Percentiles rank a stretch among this genome's conserved stretches.
Conservation (phyloP, 176 grass and related monocot species). For the Luzula sylvatica region DNA sequence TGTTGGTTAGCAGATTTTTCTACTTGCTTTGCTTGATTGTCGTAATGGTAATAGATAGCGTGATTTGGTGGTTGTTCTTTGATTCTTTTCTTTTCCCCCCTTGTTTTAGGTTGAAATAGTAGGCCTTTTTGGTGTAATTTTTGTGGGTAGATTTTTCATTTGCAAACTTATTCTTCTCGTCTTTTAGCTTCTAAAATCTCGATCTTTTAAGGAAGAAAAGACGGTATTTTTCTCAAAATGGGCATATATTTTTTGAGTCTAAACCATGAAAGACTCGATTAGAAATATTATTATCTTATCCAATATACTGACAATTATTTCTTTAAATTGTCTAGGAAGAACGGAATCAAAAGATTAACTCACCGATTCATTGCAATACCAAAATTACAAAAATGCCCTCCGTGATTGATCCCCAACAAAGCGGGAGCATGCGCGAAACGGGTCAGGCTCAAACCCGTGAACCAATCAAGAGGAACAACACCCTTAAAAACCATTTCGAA, state of each 20-base stretch:
- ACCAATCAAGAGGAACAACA: slow-evolving; percentile 30
- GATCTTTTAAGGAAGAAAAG: no score
- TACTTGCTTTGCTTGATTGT: background rate
- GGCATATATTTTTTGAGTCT: no score
- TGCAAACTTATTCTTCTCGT: no score
- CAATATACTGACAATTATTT: background rate
- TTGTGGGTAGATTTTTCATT: no score
- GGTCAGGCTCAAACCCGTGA: slow-evolving; percentile 11
- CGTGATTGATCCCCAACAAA: slow-evolving; percentile 24
- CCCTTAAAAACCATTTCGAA: slow-evolving; percentile 24
- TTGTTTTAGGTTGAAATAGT: background rate
- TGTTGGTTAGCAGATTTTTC: background rate
- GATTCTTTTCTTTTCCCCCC: background rate
- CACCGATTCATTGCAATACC: background rate
- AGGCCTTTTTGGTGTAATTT: no score
- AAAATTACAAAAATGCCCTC: slow-evolving; percentile 24
- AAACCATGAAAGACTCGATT: no score
- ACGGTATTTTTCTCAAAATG: no score
- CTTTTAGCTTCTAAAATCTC: no score
- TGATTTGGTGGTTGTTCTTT: background rate
- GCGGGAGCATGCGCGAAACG: slow-evolving; percentile 27
- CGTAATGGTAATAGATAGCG: background rate
- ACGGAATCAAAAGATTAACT: background rate
- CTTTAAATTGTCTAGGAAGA: slow-evolving; percentile 14
- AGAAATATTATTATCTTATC: background rate